A percentile compares a stretch with the other conserved stretches of the same genome.
Conservation (phyloP, 2,329 filamentous ascomycete genomes). For the Cyclaneusma minus region DNA sequence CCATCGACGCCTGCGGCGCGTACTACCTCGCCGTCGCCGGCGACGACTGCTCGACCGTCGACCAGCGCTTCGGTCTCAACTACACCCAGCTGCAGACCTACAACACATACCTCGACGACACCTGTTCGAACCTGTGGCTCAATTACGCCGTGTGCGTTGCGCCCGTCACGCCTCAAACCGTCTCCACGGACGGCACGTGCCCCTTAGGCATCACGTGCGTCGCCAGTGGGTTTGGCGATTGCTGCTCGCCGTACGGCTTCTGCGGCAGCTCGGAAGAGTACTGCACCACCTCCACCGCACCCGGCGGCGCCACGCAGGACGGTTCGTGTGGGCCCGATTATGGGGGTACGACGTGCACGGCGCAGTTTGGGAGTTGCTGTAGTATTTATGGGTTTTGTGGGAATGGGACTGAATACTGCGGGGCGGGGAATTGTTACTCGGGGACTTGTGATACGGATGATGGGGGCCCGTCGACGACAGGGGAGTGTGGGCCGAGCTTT, state of each 20-base stretch:
- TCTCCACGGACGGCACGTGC: conserved; percentile 6
- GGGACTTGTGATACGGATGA: conserved; percentile 12
- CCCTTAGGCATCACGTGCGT: conserved; percentile 4
- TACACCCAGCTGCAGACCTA: conserved; percentile 5
- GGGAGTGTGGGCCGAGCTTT: conserved; percentile 14
- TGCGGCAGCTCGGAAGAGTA: conserved; percentile 7
- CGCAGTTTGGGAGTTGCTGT: no score
- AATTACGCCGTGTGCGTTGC: conserved; percentile 1
- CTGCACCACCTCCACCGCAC: conserved; percentile 7
- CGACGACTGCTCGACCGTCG: conserved; percentile 6
- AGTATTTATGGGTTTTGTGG: conserved; percentile 6
- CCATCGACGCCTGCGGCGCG: conserved; percentile 7
- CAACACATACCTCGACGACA: conserved; percentile 6
- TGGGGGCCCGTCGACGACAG: conserved; percentile 11
- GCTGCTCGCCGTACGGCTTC: conserved; percentile 4
- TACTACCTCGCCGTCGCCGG: conserved; percentile 9
- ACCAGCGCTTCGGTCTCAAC: conserved; percentile 2
- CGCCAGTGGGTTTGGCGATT: conserved; percentile 3
- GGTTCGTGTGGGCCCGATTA: conserved; percentile 4
- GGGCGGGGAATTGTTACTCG: conserved; percentile 12
- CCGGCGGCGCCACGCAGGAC: conserved; percentile 3
- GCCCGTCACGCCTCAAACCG: conserved; percentile 1
- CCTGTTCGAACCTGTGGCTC: not conserved
- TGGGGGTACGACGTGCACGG: no score
- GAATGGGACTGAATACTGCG: conserved; percentile 11